Evolutionary conservation across 306 rosid genomes (phyloP).

Genomic region (Gleditsia sinensis): DNA sequence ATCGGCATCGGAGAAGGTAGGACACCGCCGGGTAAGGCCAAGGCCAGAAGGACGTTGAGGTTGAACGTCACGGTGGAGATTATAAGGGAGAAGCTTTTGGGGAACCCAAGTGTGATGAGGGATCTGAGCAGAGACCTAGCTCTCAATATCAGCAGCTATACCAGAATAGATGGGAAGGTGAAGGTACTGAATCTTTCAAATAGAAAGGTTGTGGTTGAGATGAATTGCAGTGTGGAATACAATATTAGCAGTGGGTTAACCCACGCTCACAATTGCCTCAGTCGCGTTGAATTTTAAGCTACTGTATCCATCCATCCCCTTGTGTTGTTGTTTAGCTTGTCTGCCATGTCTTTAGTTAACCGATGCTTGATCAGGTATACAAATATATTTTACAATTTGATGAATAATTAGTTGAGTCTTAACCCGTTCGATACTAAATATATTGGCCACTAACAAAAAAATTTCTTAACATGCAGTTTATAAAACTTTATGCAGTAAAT

Average conservation of each 20-base stretch:
- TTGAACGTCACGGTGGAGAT: slow-evolving; percentile 38
- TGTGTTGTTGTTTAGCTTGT: too few species aligned
- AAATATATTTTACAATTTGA: too few species aligned
- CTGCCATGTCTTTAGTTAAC: too few species aligned
- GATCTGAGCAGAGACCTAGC: slow-evolving; percentile 5
- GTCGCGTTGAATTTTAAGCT: slow-evolving; percentile 25
- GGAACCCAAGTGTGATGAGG: not conserved
- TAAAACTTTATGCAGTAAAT: not conserved
- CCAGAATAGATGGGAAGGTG: slow-evolving; percentile 34
- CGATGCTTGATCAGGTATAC: too few species aligned
- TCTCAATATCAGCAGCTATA: slow-evolving; percentile 38
- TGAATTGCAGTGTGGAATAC: slow-evolving; percentile 40
- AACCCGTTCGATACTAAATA: too few species aligned
- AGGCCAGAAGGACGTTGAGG: slow-evolving; percentile 25
- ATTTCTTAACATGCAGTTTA: not conserved
- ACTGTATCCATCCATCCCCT: too few species aligned
- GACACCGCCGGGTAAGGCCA: slow-evolving; percentile 29
- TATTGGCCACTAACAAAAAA: too few species aligned
- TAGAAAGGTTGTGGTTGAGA: slow-evolving; percentile 24
- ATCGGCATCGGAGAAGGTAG: slow-evolving; percentile 21
- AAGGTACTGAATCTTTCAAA: slow-evolving; percentile 33
- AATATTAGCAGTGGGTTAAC: slow-evolving; percentile 7
- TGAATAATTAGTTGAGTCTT: too few species aligned
- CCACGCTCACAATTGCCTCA: slow-evolving; percentile 17
- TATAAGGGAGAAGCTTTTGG: not conserved